Evolutionary conservation across 2,329 filamentous ascomycete species (phyloP).

Genomic region (Talaromyces funiculosus): DNA sequence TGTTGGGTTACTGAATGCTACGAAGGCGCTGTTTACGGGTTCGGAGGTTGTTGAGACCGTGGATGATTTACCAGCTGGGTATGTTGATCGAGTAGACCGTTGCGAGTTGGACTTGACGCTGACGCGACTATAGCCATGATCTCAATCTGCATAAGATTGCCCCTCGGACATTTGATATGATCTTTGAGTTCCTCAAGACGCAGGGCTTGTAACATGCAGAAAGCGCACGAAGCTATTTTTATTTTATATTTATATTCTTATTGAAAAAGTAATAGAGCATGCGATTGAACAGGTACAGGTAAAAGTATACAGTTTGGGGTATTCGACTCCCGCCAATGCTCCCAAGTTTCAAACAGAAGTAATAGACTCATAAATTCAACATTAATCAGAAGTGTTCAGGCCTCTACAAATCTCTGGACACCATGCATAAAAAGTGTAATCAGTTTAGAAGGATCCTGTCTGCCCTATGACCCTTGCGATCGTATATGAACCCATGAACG

Average conservation of each 20-base stretch:
- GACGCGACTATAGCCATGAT: not conserved
- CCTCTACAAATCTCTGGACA: not conserved
- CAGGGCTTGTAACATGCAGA: not conserved
- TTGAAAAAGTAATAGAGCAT: not conserved
- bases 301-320: not conserved
- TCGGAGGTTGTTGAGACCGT: not conserved
- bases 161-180: not conserved
- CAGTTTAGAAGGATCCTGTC: conserved; percentile 2
- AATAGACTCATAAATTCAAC: not conserved
- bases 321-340: not conserved
- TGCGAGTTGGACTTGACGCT: not conserved
- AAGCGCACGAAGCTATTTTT: too few species aligned
- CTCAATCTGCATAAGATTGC: not conserved
- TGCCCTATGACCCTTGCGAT: conserved; percentile 2
- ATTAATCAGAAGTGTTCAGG: not conserved
- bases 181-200: not conserved
- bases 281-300: not conserved
- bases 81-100: not conserved
- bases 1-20: not conserved
- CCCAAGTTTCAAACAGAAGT: not conserved
- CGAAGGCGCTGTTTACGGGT: not conserved
- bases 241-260: too few species aligned
- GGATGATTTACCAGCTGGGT: not conserved
- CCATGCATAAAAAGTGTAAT: not conserved
- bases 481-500: conserved; percentile 10